A percentile compares a stretch with the other conserved stretches of the same genome.
phyloP scores from a whole-genome alignment of 1,139 yeast species.

The Suhomyces coccinellae region DNA sequence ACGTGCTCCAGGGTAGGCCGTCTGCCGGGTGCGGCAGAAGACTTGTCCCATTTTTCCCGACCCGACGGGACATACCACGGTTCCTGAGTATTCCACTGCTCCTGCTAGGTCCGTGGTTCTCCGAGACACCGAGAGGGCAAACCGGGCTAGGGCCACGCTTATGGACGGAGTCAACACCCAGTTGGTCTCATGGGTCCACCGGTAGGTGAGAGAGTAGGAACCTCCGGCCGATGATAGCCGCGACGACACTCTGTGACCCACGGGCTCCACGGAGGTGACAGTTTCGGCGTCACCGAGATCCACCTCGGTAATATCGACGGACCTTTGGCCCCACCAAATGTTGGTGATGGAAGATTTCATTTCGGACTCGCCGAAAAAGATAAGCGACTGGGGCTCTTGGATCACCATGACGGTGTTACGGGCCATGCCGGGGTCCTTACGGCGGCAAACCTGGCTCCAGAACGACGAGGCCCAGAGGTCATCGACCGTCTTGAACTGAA shows the following conservation, averaged over 20 bases:
- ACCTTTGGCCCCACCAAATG: slow-evolving; percentile 4
- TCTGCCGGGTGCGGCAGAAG: slow-evolving; percentile 16
- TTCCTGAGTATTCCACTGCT: slow-evolving; percentile 17
- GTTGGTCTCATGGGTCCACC: slow-evolving; percentile 8
- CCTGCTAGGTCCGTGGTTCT: slow-evolving; percentile 1
- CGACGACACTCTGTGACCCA: slow-evolving; percentile 22
- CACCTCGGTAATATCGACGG: slow-evolving; percentile 21
- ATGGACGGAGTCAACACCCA: background rate
- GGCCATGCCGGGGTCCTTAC: slow-evolving; percentile 16
- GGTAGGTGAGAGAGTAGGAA: slow-evolving; percentile 17
- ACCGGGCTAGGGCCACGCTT: background rate
- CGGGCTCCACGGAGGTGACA: slow-evolving; percentile 15
- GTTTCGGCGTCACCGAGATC: slow-evolving; percentile 17
- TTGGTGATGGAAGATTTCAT: background rate
- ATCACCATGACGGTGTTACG: slow-evolving; percentile 17
- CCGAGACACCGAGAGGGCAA: slow-evolving; percentile 6
- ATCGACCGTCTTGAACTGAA: background rate
- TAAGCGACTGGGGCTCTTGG: slow-evolving; percentile 15
- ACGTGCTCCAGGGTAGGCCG: slow-evolving; percentile 20
- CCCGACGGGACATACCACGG: slow-evolving; percentile 19
- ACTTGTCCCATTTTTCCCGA: slow-evolving; percentile 23
- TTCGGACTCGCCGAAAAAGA: slow-evolving; percentile 18
- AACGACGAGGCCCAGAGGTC: slow-evolving; percentile 14
- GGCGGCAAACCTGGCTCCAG: slow-evolving; percentile 18
- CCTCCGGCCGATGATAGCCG: slow-evolving; percentile 22